These are phyloP conservation scores for Ciborinia camelliae DNA, from an alignment of 2,329 filamentous ascomycete genomes.

Conservation along the genomic window DNA sequence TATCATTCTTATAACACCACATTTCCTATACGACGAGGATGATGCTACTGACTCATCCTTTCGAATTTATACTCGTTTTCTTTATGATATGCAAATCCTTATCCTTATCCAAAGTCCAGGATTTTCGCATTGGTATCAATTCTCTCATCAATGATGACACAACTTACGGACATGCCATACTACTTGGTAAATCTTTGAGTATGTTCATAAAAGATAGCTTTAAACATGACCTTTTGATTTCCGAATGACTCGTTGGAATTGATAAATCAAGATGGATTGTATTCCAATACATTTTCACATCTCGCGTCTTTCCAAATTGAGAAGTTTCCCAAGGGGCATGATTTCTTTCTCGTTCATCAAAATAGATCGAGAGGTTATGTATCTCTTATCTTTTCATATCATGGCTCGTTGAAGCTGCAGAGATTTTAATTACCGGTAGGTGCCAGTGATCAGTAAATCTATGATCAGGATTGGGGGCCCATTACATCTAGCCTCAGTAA, in stretches of 20 bases:
- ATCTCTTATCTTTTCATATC: constrained; percentile 4
- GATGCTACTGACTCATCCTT: not conserved
- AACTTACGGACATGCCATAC: not conserved
- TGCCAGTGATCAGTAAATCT: constrained; percentile 5
- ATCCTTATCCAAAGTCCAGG: not conserved
- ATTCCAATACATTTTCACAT: constrained; percentile 5
- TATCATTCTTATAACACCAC: constrained; percentile 15
- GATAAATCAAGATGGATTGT: not conserved
- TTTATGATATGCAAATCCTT: constrained; percentile 9
- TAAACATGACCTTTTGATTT: constrained; percentile 14
- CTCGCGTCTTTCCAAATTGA: constrained; percentile 13
- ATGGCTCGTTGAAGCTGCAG: not conserved
- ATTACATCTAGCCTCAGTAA: not conserved
- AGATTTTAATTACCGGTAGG: constrained; percentile 18
- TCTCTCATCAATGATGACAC: not conserved
- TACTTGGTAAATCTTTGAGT: constrained; percentile 3
- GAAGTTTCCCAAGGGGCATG: not conserved
- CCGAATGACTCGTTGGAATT: not conserved
- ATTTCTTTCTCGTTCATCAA: constrained; percentile 3
- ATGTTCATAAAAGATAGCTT: constrained; percentile 6
- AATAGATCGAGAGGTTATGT: not conserved
- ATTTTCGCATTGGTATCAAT: constrained; percentile 12
- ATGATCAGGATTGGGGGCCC: not conserved
- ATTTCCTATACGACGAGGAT: constrained; percentile 6
- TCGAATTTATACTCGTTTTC: constrained; percentile 6